Base-by-base conservation (phyloP, 495 filamentous ascomycete species). In the Ramalina intermedia region DNA sequence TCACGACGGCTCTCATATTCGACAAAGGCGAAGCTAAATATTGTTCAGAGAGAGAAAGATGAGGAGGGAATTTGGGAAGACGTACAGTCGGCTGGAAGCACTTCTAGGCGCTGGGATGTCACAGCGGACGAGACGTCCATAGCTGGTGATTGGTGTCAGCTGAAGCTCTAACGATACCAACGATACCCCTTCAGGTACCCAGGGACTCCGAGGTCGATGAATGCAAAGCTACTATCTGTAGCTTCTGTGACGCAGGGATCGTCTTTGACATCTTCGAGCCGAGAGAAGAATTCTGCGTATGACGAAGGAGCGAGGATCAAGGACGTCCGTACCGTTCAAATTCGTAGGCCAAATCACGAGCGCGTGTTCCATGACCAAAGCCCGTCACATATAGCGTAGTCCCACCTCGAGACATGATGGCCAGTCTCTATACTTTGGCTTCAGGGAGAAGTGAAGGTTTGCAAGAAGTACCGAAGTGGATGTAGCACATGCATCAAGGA, bases 271-370 rank as follows among this genome's bases (percentile, higher is more conserved):
- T n/a, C n/a, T 2, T 13, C 7, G 7, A 3, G 3, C 29, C 29
- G 29, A 13, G 29, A 33, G 29, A 33, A 1, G 29, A 7, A 1
- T 8, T 33, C 29, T 33, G 29, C 5, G 29, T 1, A 33, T 11
- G 29, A 11, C 29, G 12, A 18, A 35, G 18, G 29, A 43, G 17
- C 37, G 20, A 43, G 23, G 21, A 35, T 43, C 29, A 44, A 23
- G 41, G 33, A 24, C 37, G 39, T 70, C 88, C 84, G 75, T 93
- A 98, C 93, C 90, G 85, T 85, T 95, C 88, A 84, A 96, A 96
- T 78, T 99, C 91, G 85, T 95, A 96, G 73, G 91, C 91, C 68
- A 99, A 87, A 72, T 99, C 91, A 78, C 93, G 87, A 65, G 91
- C 91, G 73, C 91, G 88, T 65, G 91, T 99, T 62, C 91, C 93